Base-by-base conservation (phyloP, 441 rosid genomes). In the Arabidopsis lyrata region DNA sequence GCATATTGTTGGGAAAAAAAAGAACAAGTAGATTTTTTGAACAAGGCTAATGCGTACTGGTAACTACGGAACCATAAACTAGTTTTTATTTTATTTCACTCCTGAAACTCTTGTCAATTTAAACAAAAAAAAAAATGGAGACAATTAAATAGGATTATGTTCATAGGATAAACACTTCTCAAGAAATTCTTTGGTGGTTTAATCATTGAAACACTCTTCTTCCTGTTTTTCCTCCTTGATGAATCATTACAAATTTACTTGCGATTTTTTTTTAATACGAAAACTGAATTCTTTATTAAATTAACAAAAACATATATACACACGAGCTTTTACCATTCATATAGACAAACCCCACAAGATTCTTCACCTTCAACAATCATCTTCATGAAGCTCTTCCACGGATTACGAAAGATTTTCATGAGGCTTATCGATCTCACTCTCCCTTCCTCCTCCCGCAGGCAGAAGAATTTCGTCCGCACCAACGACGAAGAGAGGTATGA, bases 341-440 rank as follows among this genome's bases (percentile, higher is more conserved):
- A 45, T 63, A 68, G 24, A 47, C 29, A 68, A 75, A 60, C 10
- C 81, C 81, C 63, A 75, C 87, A 0, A 75, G 88, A n/a, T 60
- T 56, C 20, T 60, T 67, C 63, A 59, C 34, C 52, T 9, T 35
- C 3, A 68, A 56, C 29, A 31, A 53, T 47, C 24, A 32, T 32
- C 32, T 15, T 15, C 63, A 93, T 89, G 98, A 93, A 91, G 82
- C 70, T 93, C 61, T 84, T 89, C 70, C 72, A 81, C 66, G 85
- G 90, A 45, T 77, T 88, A 69, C 85, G 95, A 27, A 90, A 93
- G 80, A 79, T 91, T 39, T 63, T 91, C 66, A 79, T 83, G 90
- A 70, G 92, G 35, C 75, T 93, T 67, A 70, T 89, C 6, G 74
- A 75, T 62, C 82, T 90, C 74, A 81, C 93, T 38, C 38, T 86